Evolutionary conservation across 106 monocot genomes (phyloP).

Genomic region (Dendrobium catenatum): DNA sequence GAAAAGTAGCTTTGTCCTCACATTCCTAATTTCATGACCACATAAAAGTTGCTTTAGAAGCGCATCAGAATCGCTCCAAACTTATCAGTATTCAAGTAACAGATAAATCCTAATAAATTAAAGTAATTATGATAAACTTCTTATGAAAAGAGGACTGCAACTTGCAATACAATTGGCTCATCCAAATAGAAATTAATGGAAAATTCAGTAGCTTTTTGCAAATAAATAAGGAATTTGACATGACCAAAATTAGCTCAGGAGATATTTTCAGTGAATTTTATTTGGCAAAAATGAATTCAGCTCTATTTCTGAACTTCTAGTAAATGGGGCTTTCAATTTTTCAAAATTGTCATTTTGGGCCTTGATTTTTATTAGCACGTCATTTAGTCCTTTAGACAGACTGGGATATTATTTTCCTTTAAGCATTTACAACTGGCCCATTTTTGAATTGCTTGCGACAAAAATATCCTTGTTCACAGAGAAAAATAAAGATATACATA

Average conservation of each 20-base stretch:
- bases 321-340: background rate
- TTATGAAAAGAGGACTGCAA: background rate
- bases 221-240: background rate
- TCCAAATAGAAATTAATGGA: background rate
- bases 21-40: slow-evolving; percentile 50
- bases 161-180: background rate
- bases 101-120: background rate
- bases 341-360: background rate
- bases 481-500: no score
- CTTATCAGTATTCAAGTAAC: background rate
- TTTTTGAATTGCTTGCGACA: no score
- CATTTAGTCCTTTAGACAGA: background rate
- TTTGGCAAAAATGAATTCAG: background rate
- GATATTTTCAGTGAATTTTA: background rate
- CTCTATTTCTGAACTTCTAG: background rate
- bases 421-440: no score
- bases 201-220: background rate
- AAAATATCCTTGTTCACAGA: no score
- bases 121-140: background rate
- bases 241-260: background rate
- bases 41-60: background rate
- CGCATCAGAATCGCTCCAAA: background rate
- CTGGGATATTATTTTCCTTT: no score
- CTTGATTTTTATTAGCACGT: background rate
- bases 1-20: slow-evolving; percentile 89